Evolutionary conservation across 2,329 filamentous ascomycete species (phyloP).

Genomic region (Fusarium redolens): DNA sequence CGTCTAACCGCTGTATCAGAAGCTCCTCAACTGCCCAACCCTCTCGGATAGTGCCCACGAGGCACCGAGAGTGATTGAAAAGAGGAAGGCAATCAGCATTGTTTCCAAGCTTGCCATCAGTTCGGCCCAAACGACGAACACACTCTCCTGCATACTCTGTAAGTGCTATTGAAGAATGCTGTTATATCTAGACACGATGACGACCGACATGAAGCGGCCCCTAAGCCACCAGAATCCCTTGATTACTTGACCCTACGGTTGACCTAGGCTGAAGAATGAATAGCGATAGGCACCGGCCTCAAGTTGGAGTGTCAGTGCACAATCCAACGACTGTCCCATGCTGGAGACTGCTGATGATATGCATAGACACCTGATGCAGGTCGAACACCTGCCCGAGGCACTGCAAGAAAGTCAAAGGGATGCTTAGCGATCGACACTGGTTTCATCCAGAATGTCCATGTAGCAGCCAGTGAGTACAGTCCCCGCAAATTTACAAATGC

Average conservation of each 20-base stretch:
- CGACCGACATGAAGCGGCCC: not conserved
- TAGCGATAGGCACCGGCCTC: rapidly evolving
- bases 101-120: not conserved
- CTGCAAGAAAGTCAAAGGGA: not conserved
- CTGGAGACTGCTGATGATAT: too few relatives aligned
- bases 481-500: rapidly evolving
- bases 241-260: not conserved
- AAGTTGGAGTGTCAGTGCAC: not conserved
- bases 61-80: not conserved
- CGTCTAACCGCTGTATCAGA: not conserved
- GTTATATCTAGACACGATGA: rapidly evolving
- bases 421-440: not conserved
- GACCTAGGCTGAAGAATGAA: not conserved
- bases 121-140: rapidly evolving
- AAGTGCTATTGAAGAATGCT: too few relatives aligned
- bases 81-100: not conserved
- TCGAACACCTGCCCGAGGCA: not conserved
- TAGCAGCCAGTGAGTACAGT: not conserved
- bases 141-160: rapidly evolving
- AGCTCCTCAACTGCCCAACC: not conserved
- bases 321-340: too few relatives aligned
- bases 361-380: not conserved
- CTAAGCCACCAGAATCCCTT: too few relatives aligned
- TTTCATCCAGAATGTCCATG: too few relatives aligned
- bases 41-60: not conserved